Conservation (phyloP, 2,329 filamentous ascomycete species). For the Cladosporium phlei region DNA sequence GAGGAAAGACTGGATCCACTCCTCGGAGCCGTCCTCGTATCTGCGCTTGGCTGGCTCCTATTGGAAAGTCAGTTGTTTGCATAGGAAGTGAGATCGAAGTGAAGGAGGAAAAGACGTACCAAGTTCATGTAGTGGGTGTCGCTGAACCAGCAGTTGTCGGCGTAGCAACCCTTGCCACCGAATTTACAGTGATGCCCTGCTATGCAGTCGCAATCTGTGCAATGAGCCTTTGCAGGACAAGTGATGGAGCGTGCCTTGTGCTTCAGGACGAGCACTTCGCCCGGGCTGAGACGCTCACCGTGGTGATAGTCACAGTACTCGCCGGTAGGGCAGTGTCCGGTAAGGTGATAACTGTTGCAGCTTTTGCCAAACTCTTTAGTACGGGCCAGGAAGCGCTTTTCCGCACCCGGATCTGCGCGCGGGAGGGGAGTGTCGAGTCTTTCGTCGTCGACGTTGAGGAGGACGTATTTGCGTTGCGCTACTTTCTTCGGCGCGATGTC, state of each 20-base stretch:
- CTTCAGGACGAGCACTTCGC: conserved; percentile 37
- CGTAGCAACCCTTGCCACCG: conserved; percentile 32
- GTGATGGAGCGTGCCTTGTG: conserved; percentile 39
- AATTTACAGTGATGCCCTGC: conserved; percentile 40
- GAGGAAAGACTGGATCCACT: conserved; percentile 25
- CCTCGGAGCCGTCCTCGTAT: conserved; percentile 28
- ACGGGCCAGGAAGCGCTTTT: conserved; percentile 26
- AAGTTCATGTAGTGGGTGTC: conserved; percentile 38
- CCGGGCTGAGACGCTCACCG: conserved; percentile 34
- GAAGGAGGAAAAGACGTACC: conserved; percentile 20
- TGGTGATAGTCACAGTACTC: conserved; percentile 41
- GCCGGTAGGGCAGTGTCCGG: conserved; percentile 36
- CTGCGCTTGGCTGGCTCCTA: conserved; percentile 25
- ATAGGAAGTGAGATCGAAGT: not conserved
- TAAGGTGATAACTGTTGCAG: conserved; percentile 37
- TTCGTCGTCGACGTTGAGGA: conserved; percentile 40
- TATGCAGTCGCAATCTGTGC: conserved; percentile 40
- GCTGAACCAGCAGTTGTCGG: conserved; percentile 37
- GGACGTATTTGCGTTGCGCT: conserved; percentile 30
- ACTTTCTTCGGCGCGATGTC: conserved; percentile 34
- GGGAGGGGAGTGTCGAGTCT: conserved; percentile 39
- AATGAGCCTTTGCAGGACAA: conserved; percentile 35
- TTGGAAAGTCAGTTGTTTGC: not conserved
- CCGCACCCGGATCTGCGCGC: conserved; percentile 25
- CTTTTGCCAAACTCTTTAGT: conserved; percentile 29